These are phyloP conservation scores for Panicum miliaceum DNA, from an alignment of 176 grass and related monocot genomes.

Conservation along the genomic window DNA sequence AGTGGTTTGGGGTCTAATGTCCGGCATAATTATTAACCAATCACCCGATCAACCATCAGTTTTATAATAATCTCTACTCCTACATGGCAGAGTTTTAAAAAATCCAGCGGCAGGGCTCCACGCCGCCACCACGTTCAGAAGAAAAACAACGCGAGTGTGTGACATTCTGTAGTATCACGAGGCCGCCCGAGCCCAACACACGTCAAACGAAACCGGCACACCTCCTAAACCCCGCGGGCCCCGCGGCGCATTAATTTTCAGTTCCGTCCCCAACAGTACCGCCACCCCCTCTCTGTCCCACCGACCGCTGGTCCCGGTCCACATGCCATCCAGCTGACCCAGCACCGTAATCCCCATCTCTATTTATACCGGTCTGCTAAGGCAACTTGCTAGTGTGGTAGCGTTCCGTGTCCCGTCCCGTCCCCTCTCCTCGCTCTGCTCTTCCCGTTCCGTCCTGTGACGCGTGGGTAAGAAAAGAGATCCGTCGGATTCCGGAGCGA, in stretches of 20 bases:
- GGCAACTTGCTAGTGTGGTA: not conserved
- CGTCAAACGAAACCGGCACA: constrained; percentile 43
- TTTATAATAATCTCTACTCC: not conserved
- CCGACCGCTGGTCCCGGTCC: not conserved
- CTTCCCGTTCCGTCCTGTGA: constrained; percentile 42
- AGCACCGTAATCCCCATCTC: not conserved
- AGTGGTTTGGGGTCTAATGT: constrained; percentile 42
- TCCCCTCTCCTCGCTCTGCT: not conserved
- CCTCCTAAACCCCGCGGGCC: constrained; percentile 37
- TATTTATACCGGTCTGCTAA: constrained; percentile 35
- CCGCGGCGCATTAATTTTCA: not conserved
- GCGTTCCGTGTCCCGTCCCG: constrained; percentile 1
- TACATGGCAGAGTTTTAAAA: not conserved
- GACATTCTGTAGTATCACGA: constrained; percentile 53
- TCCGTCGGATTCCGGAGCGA: constrained; percentile 41
- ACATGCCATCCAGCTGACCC: not conserved
- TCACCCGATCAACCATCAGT: not conserved
- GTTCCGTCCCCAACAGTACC: constrained; percentile 29
- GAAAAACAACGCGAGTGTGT: not conserved
- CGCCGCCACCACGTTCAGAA: not conserved
- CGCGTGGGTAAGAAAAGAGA: constrained; percentile 2
- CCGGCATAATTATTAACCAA: constrained; percentile 22
- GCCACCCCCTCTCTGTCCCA: not conserved
- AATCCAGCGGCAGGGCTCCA: not conserved
- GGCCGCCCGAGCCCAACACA: constrained; percentile 29